Percentiles rank a stretch among this genome's conserved stretches.
These are phyloP conservation scores for Fragaria nilgerrensis DNA, from an alignment of 306 rosid genomes.

Conservation along the genomic window DNA sequence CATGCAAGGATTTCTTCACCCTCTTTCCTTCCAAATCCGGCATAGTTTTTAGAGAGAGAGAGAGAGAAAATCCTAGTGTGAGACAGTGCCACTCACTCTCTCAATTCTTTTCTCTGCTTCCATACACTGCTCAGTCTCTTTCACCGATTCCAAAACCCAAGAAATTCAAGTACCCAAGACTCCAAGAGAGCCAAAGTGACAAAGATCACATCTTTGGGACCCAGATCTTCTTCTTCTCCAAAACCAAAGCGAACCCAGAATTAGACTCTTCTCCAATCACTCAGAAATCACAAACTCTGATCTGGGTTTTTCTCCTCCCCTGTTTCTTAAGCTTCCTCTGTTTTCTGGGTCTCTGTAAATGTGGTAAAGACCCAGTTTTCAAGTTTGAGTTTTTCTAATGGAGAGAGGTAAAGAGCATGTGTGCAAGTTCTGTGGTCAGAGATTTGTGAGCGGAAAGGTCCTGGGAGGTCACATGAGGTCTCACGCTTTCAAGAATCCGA, in stretches of 20 bases:
- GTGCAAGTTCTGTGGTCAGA: constrained; percentile 44
- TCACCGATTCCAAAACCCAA: not conserved
- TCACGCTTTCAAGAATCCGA: constrained; percentile 32
- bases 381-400: constrained; percentile 7
- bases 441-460: constrained; percentile 43
- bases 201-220: not conserved
- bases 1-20: constrained; percentile 26
- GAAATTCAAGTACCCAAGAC: constrained; percentile 10
- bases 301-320: constrained; percentile 25
- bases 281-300: constrained; percentile 16
- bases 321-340: constrained; percentile 29
- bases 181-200: constrained; percentile 4
- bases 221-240: constrained; percentile 11
- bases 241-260: not conserved
- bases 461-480: constrained; percentile 54
- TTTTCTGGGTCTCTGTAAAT: not conserved
- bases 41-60: constrained; percentile 11
- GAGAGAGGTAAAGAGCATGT: constrained; percentile 30
- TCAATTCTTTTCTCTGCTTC: not conserved
- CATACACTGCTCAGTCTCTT: not conserved
- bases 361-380: not conserved
- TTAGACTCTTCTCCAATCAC: constrained; percentile 12
- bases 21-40: constrained; percentile 13
- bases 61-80: not conserved
- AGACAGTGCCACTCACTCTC: not conserved